A percentile compares a stretch with the other conserved stretches of the same genome.
Conservation (phyloP, 495 filamentous ascomycete genomes). For the Hypoxylon fragiforme region DNA sequence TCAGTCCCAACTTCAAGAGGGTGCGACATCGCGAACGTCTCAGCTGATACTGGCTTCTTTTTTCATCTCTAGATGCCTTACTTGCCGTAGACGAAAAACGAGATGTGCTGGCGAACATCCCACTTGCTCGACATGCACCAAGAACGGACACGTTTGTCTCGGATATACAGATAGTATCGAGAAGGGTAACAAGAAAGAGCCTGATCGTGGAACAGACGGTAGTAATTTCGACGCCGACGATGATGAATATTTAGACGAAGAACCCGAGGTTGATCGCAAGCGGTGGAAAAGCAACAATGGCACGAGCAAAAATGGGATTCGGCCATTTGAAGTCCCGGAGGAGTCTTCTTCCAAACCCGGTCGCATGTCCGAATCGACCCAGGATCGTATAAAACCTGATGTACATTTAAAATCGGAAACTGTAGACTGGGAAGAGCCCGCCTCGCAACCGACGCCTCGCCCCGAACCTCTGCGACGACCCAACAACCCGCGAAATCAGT, state of each 20-base stretch:
- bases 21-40: constrained; percentile 25
- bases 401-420: constrained; percentile 34
- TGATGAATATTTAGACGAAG: constrained; percentile 39
- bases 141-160: constrained; percentile 71
- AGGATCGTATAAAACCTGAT: constrained; percentile 28
- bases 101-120: constrained; percentile 79
- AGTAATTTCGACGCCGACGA: constrained; percentile 31
- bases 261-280: constrained; percentile 39
- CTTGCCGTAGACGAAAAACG: constrained; percentile 81
- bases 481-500: constrained; percentile 36
- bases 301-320: constrained; percentile 24
- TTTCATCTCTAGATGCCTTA: constrained; percentile 62
- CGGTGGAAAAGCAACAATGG: constrained; percentile 35
- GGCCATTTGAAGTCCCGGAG: constrained; percentile 24
- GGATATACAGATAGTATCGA: constrained; percentile 63
- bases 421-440: constrained; percentile 37
- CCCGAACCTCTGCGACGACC: constrained; percentile 29
- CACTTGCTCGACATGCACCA: constrained; percentile 72
- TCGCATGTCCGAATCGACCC: constrained; percentile 27
- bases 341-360: constrained; percentile 20
- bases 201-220: constrained; percentile 19
- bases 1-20: constrained; percentile 35
- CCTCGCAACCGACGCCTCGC: constrained; percentile 35
- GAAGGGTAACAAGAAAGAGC: constrained; percentile 47
- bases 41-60: constrained; percentile 21